These are phyloP conservation scores for Kwoniella dejecticola DNA, from an alignment of 768 basidiomycete genomes.

Conservation along the genomic window DNA sequence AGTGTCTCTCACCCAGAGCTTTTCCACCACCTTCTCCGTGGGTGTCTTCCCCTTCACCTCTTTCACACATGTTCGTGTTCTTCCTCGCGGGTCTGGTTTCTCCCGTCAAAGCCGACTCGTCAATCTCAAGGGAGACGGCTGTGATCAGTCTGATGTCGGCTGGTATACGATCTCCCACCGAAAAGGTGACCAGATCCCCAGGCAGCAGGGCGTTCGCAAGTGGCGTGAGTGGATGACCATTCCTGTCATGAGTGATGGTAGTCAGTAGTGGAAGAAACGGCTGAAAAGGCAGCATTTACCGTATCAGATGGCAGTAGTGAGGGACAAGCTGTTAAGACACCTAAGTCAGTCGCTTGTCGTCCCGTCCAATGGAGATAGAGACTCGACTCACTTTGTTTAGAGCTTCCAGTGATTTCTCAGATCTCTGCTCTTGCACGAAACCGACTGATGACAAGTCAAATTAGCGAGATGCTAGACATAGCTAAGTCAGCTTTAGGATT, in stretches of 20 bases:
- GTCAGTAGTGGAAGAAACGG: background rate
- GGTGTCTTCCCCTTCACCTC: slow-evolving; percentile 56
- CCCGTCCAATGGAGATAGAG: background rate
- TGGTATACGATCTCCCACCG: slow-evolving; percentile 89
- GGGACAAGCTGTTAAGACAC: slow-evolving; percentile 67
- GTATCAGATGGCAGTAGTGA: slow-evolving; percentile 89
- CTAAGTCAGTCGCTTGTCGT: slow-evolving; percentile 17
- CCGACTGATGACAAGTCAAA: no score
- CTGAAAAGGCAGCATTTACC: slow-evolving; percentile 54
- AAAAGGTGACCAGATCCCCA: slow-evolving; percentile 85
- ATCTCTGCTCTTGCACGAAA: slow-evolving; percentile 91
- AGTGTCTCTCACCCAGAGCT: slow-evolving; percentile 77
- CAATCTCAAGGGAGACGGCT: slow-evolving; percentile 86
- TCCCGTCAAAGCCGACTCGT: slow-evolving; percentile 92
- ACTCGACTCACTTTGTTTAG: slow-evolving; percentile 67
- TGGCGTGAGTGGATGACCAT: slow-evolving; percentile 71
- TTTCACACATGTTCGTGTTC: slow-evolving; percentile 61
- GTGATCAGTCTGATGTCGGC: slow-evolving; percentile 83
- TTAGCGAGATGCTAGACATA: no score
- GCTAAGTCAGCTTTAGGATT: no score
- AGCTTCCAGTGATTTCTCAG: slow-evolving; percentile 90
- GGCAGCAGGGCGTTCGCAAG: slow-evolving; percentile 97
- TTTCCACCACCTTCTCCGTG: slow-evolving; percentile 55
- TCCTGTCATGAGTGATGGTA: slow-evolving; percentile 49
- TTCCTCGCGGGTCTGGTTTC: slow-evolving; percentile 83